These are phyloP conservation scores for Candida koratica DNA, from an alignment of 805 yeast genomes.

Conservation along the genomic window DNA sequence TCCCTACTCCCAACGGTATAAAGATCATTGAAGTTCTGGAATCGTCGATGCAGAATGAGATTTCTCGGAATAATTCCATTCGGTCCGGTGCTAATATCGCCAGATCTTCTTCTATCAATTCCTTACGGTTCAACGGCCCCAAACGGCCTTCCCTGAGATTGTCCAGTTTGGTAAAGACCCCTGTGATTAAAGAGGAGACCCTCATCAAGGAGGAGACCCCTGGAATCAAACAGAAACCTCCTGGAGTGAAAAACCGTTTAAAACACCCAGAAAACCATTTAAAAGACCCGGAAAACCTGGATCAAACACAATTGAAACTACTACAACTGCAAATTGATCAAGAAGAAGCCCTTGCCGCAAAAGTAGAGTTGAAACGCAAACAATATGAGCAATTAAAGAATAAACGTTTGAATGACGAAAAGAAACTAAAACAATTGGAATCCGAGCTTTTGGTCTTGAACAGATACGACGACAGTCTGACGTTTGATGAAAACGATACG, in stretches of 20 bases:
- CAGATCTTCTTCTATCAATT: conserved; percentile 22
- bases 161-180: conserved; percentile 16
- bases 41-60: conserved; percentile 34
- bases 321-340: conserved; percentile 34
- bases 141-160: conserved; percentile 20
- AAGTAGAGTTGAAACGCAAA: conserved; percentile 34
- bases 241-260: neutral
- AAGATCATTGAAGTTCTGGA: conserved; percentile 66
- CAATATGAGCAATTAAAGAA: conserved; percentile 33
- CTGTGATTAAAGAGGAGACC: conserved; percentile 11
- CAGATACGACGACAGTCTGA: conserved; percentile 7
- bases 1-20: conserved; percentile 72
- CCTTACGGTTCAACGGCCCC: conserved; percentile 9
- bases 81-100: conserved; percentile 25
- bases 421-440: conserved; percentile 17
- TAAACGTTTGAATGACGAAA: conserved; percentile 27
- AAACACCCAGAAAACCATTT: conserved; percentile 10
- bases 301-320: conserved; percentile 25
- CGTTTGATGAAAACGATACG: conserved; percentile 2
- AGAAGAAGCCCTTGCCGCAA: conserved; percentile 36
- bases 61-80: conserved; percentile 38
- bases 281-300: conserved; percentile 11
- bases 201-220: neutral
- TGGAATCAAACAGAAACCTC: neutral
- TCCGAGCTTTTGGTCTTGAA: conserved; percentile 7